Conservation (phyloP, 176 grass and related monocot species). For the Aegilops tauschii region DNA sequence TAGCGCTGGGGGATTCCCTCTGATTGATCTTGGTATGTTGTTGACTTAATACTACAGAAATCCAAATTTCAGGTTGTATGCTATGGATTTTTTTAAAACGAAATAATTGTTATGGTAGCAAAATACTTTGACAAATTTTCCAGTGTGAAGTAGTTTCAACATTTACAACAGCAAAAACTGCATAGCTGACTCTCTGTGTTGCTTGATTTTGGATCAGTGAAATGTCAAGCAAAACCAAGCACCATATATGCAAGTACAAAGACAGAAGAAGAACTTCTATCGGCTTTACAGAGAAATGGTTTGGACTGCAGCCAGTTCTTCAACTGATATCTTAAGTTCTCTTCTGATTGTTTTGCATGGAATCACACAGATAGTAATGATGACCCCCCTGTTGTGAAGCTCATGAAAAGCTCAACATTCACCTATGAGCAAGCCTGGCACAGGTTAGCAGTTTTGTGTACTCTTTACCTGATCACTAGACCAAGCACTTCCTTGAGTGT, state of each 20-base stretch:
- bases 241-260: constrained; percentile 95
- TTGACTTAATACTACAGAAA: neutral
- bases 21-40: constrained; percentile 91
- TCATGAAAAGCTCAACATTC: constrained; percentile 91
- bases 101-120: constrained; percentile 18
- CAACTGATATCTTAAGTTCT: neutral
- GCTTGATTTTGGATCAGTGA: constrained; percentile 53
- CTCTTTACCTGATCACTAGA: constrained; percentile 10
- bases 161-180: neutral
- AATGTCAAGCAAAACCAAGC: constrained; percentile 81
- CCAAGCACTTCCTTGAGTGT: constrained; percentile 17
- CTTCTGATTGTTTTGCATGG: constrained; percentile 25
- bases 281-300: constrained; percentile 83
- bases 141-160: neutral
- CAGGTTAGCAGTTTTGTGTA: constrained; percentile 48
- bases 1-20: constrained; percentile 63
- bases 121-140: neutral
- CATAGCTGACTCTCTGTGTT: constrained; percentile 33
- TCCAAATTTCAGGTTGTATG: neutral
- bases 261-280: constrained; percentile 79
- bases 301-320: constrained; percentile 30
- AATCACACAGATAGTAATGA: constrained; percentile 47
- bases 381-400: constrained; percentile 69
- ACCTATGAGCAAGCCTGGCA: constrained; percentile 98
- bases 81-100: neutral